Conservation (phyloP, 164 flowering plant genomes). For the Annona squamosa region DNA sequence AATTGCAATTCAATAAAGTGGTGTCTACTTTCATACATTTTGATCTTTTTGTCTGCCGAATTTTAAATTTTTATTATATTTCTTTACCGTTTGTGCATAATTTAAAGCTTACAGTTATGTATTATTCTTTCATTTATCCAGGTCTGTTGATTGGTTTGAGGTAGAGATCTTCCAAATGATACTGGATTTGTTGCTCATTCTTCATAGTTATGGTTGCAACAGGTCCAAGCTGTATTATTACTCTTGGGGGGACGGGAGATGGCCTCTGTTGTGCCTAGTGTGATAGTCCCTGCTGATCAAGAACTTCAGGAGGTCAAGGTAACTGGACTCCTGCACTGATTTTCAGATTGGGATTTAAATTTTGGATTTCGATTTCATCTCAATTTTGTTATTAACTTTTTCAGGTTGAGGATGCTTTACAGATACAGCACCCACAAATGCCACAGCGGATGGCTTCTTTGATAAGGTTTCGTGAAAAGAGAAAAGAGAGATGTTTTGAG, state of each 20-base stretch:
- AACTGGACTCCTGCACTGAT: neutral
- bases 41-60: too few species aligned
- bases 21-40: too few species aligned
- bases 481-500: slow-evolving; percentile 17
- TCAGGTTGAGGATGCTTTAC: neutral
- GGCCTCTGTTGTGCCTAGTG: slow-evolving; percentile 8
- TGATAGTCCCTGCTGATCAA: slow-evolving; percentile 6
- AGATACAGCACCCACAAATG: neutral
- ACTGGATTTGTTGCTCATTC: neutral
- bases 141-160: neutral
- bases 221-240: slow-evolving; percentile 21
- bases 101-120: too few species aligned
- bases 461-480: slow-evolving; percentile 18
- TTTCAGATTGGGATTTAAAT: neutral
- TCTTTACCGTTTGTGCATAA: too few species aligned
- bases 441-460: slow-evolving; percentile 15
- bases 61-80: too few species aligned
- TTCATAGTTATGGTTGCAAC: neutral
- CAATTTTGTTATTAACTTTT: neutral
- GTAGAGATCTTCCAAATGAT: neutral
- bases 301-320: neutral
- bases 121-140: neutral
- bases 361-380: neutral
- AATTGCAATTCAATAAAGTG: too few species aligned
- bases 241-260: slow-evolving; percentile 19